Conservation (phyloP, 495 filamentous ascomycete species). For the Parachaetomium inaequale region DNA sequence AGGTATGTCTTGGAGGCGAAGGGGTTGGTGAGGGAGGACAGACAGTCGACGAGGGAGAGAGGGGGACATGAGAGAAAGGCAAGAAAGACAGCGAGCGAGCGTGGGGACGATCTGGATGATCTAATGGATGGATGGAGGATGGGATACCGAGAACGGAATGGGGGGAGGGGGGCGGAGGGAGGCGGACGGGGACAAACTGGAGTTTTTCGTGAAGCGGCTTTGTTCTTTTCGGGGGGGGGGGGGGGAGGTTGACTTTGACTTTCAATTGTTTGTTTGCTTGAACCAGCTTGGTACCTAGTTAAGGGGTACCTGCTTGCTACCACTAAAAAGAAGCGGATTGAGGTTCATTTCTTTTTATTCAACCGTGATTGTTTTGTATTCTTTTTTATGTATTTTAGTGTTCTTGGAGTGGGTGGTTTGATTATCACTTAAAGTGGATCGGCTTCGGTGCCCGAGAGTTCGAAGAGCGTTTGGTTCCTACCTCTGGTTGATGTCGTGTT, state of each 20-base stretch:
- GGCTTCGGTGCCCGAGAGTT: background rate
- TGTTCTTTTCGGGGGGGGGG: too few relatives aligned
- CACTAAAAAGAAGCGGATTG: background rate
- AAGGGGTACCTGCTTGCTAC: background rate
- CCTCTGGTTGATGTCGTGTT: background rate
- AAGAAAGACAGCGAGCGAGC: too few relatives aligned
- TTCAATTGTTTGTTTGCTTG: background rate
- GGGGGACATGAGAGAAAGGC: background rate
- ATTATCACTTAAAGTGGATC: too few relatives aligned
- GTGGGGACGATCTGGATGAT: conserved; percentile 2
- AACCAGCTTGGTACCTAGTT: background rate
- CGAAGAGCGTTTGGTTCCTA: background rate
- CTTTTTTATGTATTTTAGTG: too few relatives aligned
- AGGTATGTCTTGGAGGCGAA: background rate
- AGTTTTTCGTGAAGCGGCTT: conserved; percentile 1
- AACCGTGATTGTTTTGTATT: background rate
- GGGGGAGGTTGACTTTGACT: background rate
- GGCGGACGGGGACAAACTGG: background rate
- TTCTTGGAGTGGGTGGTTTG: background rate
- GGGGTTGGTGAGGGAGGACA: background rate
- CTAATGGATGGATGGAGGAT: conserved; percentile 8
- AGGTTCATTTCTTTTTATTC: background rate
- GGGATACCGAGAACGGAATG: too few relatives aligned
- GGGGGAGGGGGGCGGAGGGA: background rate
- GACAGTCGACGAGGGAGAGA: background rate